Base-by-base conservation (phyloP, 2,329 filamentous ascomycete genomes). In the Aspergillus hortae region DNA sequence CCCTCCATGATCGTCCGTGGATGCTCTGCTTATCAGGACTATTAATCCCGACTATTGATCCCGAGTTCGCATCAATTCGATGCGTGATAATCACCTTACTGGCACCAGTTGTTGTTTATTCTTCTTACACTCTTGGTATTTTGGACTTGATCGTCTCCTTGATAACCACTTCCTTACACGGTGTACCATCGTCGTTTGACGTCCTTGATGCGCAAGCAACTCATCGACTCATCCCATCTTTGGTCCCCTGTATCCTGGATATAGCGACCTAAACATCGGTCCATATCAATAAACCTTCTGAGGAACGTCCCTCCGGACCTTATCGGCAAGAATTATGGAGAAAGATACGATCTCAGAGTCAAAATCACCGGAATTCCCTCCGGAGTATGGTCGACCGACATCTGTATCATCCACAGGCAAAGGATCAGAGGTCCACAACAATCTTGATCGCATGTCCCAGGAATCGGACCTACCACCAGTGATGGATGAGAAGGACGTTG, bases 401-500 rank as follows among this genome's bases (percentile, higher is more conserved):
- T 35, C 44, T 21, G 21, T 36, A 14, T 19, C 32, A 32, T 46
- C 44, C 19, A 44, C 19, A 27, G 12, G 19, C 49, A 44, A 42
- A 40, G n/a, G 33, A 35, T 38, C 11, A 42, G 45, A 44, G 19
- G 17, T 12, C 6, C 35, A 15, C 14, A 30, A 42, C 14, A 58
- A 61, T 32, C 30, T 45, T n/a, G 51, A 61, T 12, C 58, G 56
- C 9, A 49, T 51, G 44, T 66, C 61, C 12, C 51, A 41, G 9
- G 27, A 30, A 15, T 52, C 49, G 6, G 41, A 27, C 51, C 35
- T 35, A 23, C 33, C 32, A 58, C 60, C 41, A 51, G 51, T 48
- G 6, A 53, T 64, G 35, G 52, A 50, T 11, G 44, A 44, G 1
- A 58, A 60, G 21, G 58, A 60, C 32, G 58, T 63, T 14, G 65